Conservation (phyloP, 73 alveolate genomes). For the Tetrahymena malaccensis region DNA sequence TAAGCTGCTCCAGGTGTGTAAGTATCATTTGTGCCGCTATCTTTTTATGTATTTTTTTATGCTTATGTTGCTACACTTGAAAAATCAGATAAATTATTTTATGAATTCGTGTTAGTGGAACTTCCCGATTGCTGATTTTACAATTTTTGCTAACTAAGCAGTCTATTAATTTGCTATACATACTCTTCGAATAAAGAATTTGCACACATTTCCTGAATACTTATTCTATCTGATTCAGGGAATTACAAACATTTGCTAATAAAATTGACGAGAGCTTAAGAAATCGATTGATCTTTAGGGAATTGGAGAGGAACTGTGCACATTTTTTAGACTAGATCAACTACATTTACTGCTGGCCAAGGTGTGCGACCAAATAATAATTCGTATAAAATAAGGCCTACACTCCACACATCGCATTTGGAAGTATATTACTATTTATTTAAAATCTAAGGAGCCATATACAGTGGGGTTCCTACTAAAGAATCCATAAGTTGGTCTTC, state of each 20-base stretch:
- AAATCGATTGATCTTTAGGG: constrained; percentile 1
- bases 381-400: constrained; percentile 78
- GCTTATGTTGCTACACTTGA: background rate
- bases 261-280: background rate
- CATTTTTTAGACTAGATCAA: constrained; percentile 22
- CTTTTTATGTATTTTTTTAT: background rate
- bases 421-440: constrained; percentile 59
- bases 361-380: constrained; percentile 70
- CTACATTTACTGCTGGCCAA: constrained; percentile 42
- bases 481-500: constrained; percentile 43
- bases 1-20: background rate
- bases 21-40: background rate
- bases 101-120: background rate
- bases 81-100: background rate
- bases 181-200: background rate
- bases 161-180: background rate
- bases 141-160: background rate
- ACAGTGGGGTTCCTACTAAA: constrained; percentile 75
- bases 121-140: background rate
- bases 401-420: constrained; percentile 70
- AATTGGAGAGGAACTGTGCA: background rate
- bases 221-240: background rate
- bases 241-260: background rate
- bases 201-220: background rate
- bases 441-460: constrained; percentile 74